phyloP scores from a whole-genome alignment of 2,329 filamentous ascomycete species.

The Alternaria sp. region DNA sequence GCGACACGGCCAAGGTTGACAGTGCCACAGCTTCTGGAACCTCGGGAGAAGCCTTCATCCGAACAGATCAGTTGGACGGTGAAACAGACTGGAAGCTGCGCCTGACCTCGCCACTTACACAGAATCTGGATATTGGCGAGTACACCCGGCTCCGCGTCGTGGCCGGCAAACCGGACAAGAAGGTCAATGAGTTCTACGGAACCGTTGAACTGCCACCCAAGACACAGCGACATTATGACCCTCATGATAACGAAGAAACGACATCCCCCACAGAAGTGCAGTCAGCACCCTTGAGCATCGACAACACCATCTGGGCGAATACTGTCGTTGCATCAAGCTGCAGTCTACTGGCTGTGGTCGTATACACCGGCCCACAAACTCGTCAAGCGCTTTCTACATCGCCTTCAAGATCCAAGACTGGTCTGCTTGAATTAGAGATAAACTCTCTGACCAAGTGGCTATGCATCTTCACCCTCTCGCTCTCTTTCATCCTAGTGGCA shows the following conservation, averaged over 20 bases:
- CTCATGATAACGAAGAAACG: slow-evolving; percentile 40
- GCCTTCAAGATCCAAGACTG: slow-evolving; percentile 89
- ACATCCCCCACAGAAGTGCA: slow-evolving; percentile 42
- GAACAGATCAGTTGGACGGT: slow-evolving; percentile 95
- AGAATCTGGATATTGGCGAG: slow-evolving; percentile 75
- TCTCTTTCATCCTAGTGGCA: slow-evolving; percentile 88
- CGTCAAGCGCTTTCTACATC: slow-evolving; percentile 92
- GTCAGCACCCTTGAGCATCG: slow-evolving; percentile 81
- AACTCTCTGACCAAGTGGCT: slow-evolving; percentile 97
- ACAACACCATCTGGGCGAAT: slow-evolving; percentile 99
- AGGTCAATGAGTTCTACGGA: slow-evolving; percentile 94
- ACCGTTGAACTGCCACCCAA: slow-evolving; percentile 76
- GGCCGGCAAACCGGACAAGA: slow-evolving; percentile 88
- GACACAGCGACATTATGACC: slow-evolving; percentile 56
- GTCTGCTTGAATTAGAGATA: slow-evolving; percentile 92
- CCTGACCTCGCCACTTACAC: slow-evolving; percentile 83
- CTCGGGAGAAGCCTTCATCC: slow-evolving; percentile 92
- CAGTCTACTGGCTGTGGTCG: slow-evolving; percentile 83
- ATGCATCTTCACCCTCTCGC: slow-evolving; percentile 81
- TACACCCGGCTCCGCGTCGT: slow-evolving; percentile 71
- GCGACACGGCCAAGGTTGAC: slow-evolving; percentile 22
- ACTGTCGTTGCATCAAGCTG: slow-evolving; percentile 95
- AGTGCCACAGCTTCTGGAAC: slow-evolving; percentile 38
- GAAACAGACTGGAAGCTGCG: slow-evolving; percentile 99
- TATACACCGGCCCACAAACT: slow-evolving; percentile 95